phyloP scores from a whole-genome alignment of 1,284 basidiomycete species.

The Moniliella sp. region DNA sequence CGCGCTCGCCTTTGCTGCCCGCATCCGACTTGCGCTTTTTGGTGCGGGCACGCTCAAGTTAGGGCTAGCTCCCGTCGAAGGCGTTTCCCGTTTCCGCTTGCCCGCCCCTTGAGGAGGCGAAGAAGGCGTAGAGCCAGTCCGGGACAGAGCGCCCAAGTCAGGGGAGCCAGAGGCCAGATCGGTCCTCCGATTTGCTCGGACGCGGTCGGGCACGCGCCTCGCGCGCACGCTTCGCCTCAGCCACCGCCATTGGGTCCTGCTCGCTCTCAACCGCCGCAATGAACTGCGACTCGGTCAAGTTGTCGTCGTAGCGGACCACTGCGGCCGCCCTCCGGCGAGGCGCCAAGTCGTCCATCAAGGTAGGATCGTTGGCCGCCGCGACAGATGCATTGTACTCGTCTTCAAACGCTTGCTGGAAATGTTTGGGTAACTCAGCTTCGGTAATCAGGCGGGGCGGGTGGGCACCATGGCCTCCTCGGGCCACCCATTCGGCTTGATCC shows the following conservation, averaged over 20 bases:
- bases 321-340: slow-evolving; percentile 66
- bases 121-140: not conserved
- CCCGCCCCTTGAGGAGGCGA: slow-evolving; percentile 1
- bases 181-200: slow-evolving; percentile 1
- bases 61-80: slow-evolving; percentile 8
- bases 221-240: slow-evolving; percentile 25
- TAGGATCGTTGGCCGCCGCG: slow-evolving; percentile 36
- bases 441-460: slow-evolving; percentile 60
- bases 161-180: not conserved
- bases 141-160: not conserved
- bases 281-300: slow-evolving; percentile 72
- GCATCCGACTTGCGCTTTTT: slow-evolving; percentile 1
- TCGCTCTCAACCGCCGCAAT: slow-evolving; percentile 57
- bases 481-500: slow-evolving; percentile 50
- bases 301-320: slow-evolving; percentile 79
- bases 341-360: slow-evolving; percentile 35
- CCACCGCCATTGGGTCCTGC: slow-evolving; percentile 45
- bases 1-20: slow-evolving; percentile 1
- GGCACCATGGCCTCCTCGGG: slow-evolving; percentile 43
- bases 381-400: slow-evolving; percentile 30
- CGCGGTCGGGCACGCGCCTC: not conserved
- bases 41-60: slow-evolving; percentile 22
- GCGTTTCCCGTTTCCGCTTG: slow-evolving; percentile 15
- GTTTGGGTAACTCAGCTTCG: slow-evolving; percentile 71
- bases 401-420: slow-evolving; percentile 53